phyloP scores from a whole-genome alignment of 176 grass and related monocot genomes.

The Areca catechu region DNA sequence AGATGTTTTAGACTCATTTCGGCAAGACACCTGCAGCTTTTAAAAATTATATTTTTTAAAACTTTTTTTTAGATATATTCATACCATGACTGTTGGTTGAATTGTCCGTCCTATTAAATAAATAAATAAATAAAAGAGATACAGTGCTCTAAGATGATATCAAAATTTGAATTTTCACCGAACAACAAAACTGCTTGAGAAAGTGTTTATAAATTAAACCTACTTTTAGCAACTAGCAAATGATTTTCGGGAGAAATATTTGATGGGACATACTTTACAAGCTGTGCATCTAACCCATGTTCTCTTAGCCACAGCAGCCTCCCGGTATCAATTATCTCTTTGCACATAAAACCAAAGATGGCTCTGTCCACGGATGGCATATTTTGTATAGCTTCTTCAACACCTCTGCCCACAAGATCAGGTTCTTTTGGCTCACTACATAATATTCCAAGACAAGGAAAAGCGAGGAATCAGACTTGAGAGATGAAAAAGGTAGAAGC shows the following conservation, averaged over 20 bases:
- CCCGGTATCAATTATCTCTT: conserved; percentile 64
- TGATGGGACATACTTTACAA: conserved; percentile 59
- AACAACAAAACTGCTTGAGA: neutral
- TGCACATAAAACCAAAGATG: conserved; percentile 62
- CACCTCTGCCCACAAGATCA: conserved; percentile 17
- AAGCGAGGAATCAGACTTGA: neutral
- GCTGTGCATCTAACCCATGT: conserved; percentile 42
- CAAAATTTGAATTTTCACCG: no score
- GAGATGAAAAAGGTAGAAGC: no score
- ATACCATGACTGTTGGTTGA: no score
- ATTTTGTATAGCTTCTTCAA: conserved; percentile 41
- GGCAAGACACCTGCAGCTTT: no score
- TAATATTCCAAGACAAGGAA: neutral
- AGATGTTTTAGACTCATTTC: no score
- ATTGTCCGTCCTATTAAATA: no score
- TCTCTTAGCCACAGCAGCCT: conserved; percentile 53
- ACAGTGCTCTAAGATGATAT: no score
- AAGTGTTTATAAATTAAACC: conserved; percentile 7
- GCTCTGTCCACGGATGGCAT: conserved; percentile 44
- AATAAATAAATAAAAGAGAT: no score
- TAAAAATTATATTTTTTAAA: no score
- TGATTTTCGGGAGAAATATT: conserved; percentile 78
- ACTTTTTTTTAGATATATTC: no score
- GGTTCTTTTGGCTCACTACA: conserved; percentile 21
- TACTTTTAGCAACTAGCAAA: conserved; percentile 50